Conservation (phyloP, 257 asterid genomes). For the Verbena officinalis region DNA sequence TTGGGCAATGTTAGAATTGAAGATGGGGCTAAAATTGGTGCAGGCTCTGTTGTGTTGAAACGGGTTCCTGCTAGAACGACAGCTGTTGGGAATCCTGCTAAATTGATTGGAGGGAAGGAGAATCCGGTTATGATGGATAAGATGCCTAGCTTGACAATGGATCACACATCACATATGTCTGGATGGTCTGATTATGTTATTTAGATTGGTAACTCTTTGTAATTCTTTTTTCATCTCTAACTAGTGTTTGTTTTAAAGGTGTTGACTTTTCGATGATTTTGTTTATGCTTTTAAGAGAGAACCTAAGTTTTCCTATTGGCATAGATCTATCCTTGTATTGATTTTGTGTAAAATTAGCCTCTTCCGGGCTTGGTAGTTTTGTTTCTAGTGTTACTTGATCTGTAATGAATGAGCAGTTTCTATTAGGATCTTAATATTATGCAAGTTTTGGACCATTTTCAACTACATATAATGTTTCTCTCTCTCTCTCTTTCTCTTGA, state of each 20-base stretch:
- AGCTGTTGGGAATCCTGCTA: conserved; percentile 92
- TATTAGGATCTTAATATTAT: neutral
- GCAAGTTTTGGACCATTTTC: neutral
- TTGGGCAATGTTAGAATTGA: conserved; percentile 78
- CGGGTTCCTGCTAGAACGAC: conserved; percentile 83
- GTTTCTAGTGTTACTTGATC: conserved; percentile 22
- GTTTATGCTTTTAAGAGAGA: conserved; percentile 44
- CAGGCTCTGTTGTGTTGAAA: conserved; percentile 86
- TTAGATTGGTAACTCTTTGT: conserved; percentile 23
- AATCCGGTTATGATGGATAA: conserved; percentile 67
- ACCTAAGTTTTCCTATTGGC: conserved; percentile 49
- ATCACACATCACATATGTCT: conserved; percentile 69
- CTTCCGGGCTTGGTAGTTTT: conserved; percentile 19
- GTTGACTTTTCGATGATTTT: conserved; percentile 19
- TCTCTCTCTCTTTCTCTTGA: neutral
- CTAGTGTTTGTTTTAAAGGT: conserved; percentile 1
- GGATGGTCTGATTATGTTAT: conserved; percentile 91
- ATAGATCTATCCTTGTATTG: conserved; percentile 22
- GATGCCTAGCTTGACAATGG: conserved; percentile 84
- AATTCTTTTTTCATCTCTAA: neutral
- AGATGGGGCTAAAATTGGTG: conserved; percentile 93
- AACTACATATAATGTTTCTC: neutral
- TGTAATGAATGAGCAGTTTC: conserved; percentile 10
- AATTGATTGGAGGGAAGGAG: conserved; percentile 77
- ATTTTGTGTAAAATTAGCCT: conserved; percentile 20